Evolutionary conservation across 192 early-diverging fungal species (phyloP), one percentile per base, ranked within the genome.

Genomic region (Coemansia sp.): DNA sequence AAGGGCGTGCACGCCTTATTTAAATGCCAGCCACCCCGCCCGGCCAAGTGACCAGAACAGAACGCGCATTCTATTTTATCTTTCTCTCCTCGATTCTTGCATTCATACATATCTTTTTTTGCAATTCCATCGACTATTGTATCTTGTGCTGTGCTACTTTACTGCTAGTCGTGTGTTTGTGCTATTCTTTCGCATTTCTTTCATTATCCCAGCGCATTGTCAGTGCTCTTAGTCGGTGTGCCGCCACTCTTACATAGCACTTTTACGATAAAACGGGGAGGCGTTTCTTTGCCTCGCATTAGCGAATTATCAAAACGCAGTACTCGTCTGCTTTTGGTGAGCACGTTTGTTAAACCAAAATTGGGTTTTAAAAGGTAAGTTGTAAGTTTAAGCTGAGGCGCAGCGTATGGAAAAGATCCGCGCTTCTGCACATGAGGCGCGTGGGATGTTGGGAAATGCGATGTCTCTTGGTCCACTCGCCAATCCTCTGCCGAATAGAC

Each of bases 81-180:
- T 59, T 45, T 43, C 27, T 59, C 41, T 26, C 27, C 32, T 57
- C 32, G 14, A 16, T 48, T 41, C 43, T 22, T 60, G 26, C 26
- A 35, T 35, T 9, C 32, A 35, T 35, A 24, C 18, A 43, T 20
- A 23, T 57, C 12, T 14, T 13, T n/a, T 41, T 45, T 45, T 45
- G 14, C 41, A 45, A 14, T 45, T 45, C 1, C 41, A 45, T 45
- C 41, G 41, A 16, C 16, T 45, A 35, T 35, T 35, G 32, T 35
- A 35, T 45, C 12, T 16, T 45, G 41, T n/a, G 16, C 41, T 45
- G 32, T 7, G 32, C 32, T 9, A 35, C 32, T n/a, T 45, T 45
- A 45, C 41, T 45, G 41, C 41, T 45, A 45, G 16, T n/a, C 14
- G 14, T 45, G 10, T 11, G 12, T 45, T 45, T 45, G 41, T 45